phyloP scores from a whole-genome alignment of 1,139 yeast species.

The Geotrichum carabidarum region DNA sequence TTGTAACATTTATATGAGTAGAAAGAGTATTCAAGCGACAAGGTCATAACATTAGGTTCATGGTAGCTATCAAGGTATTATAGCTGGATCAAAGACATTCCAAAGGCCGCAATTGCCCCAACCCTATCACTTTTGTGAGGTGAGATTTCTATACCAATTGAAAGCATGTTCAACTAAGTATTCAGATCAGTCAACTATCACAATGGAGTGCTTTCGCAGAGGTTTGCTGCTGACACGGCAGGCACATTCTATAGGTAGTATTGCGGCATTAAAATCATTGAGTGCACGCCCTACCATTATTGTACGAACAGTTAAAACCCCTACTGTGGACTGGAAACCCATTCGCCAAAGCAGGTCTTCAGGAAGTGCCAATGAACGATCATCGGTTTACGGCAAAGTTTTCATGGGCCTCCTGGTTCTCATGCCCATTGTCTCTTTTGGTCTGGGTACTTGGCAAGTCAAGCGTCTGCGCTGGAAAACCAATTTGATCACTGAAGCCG shows the following conservation, averaged over 20 bases:
- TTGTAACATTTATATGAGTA: too few relatives aligned
- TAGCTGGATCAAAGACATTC: background rate
- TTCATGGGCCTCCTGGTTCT: slow-evolving; percentile 44
- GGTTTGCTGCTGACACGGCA: background rate
- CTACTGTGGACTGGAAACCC: slow-evolving; percentile 83
- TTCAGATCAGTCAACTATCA: background rate
- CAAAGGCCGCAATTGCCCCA: background rate
- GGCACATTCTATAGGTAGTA: background rate
- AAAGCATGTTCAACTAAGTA: background rate
- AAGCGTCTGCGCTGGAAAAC: slow-evolving; percentile 82
- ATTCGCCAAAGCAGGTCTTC: slow-evolving; percentile 50
- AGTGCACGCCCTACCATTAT: background rate
- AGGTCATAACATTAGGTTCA: too few relatives aligned
- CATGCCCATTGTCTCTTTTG: slow-evolving; percentile 85
- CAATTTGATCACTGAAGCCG: slow-evolving; percentile 74
- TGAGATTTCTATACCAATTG: background rate
- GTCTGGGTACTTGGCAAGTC: slow-evolving; percentile 92
- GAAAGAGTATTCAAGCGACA: too few relatives aligned
- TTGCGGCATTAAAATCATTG: background rate
- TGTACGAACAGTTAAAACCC: slow-evolving; percentile 48
- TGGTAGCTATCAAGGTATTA: too few relatives aligned
- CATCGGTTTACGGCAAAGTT: slow-evolving; percentile 30
- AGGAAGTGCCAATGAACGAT: slow-evolving; percentile 35
- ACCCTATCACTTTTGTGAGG: background rate
- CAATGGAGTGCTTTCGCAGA: slow-evolving; percentile 8